phyloP scores from a whole-genome alignment of 2,329 filamentous ascomycete species.

The Nemania sp. region DNA sequence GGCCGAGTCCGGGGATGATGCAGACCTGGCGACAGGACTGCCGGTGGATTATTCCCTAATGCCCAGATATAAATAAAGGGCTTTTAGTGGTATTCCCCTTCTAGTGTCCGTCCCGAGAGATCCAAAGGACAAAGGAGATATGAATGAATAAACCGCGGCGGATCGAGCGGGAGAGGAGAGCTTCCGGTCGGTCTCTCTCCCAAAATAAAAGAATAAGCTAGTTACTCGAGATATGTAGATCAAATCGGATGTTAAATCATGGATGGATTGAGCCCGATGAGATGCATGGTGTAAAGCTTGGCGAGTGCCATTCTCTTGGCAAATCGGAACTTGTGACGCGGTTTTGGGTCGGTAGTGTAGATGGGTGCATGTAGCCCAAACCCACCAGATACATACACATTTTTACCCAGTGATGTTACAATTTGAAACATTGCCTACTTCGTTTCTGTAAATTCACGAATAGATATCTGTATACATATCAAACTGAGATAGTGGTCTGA shows the following conservation, averaged over 20 bases:
- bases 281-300: constrained; percentile 16
- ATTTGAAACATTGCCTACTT: not conserved
- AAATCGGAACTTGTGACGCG: constrained; percentile 17
- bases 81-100: too few species aligned
- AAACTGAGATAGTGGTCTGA: not conserved
- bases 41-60: too few species aligned
- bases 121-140: too few species aligned
- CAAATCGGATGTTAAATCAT: constrained; percentile 15
- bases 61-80: too few species aligned
- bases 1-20: not conserved
- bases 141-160: too few species aligned
- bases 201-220: constrained; percentile 5
- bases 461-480: too few species aligned
- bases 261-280: constrained; percentile 12
- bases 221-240: not conserved
- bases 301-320: constrained; percentile 11
- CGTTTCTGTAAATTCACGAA: too few species aligned
- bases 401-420: not conserved
- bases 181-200: too few species aligned
- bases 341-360: constrained; percentile 16
- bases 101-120: too few species aligned
- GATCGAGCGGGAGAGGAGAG: too few species aligned
- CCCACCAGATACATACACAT: not conserved
- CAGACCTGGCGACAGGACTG: not conserved
- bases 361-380: constrained; percentile 1